Percentiles rank a stretch among this genome's conserved stretches.
These are phyloP conservation scores for Conidiobolus incongruus DNA, from an alignment of 371 early-diverging fungal genomes.

Conservation along the genomic window DNA sequence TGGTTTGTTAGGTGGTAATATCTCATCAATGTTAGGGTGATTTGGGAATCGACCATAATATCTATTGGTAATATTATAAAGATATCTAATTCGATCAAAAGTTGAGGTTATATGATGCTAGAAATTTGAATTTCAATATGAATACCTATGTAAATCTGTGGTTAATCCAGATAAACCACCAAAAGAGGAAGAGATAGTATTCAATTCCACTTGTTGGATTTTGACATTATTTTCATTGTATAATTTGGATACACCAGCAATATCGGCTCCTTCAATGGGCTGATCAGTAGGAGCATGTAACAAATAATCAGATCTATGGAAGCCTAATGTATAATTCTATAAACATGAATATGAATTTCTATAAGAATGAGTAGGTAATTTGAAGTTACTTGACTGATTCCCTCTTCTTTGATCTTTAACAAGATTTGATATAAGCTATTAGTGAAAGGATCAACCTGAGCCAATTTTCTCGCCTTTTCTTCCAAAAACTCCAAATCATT, in stretches of 20 bases:
- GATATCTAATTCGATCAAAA: no score
- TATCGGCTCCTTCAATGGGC: background rate
- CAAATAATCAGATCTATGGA: conserved; percentile 86
- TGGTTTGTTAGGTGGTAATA: conserved; percentile 50
- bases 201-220: conserved; percentile 89
- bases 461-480: conserved; percentile 51
- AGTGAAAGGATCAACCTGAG: conserved; percentile 66
- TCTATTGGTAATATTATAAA: conserved; percentile 11
- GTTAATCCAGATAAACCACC: conserved; percentile 54
- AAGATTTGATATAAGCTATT: conserved; percentile 56
- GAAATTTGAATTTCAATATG: background rate
- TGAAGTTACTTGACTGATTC: conserved; percentile 25
- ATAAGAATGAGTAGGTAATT: background rate
- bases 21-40: conserved; percentile 13
- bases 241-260: background rate
- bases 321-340: conserved; percentile 45
- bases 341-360: background rate
- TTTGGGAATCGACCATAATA: background rate
- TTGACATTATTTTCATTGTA: conserved; percentile 7
- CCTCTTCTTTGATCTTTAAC: conserved; percentile 25
- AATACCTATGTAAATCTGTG: conserved; percentile 55
- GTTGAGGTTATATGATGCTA: conserved; percentile 10
- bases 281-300: conserved; percentile 35
- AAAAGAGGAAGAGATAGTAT: conserved; percentile 88
- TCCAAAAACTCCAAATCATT: conserved; percentile 48